phyloP scores from a whole-genome alignment of 208 protist species.

The Leishmania lainsoni region DNA sequence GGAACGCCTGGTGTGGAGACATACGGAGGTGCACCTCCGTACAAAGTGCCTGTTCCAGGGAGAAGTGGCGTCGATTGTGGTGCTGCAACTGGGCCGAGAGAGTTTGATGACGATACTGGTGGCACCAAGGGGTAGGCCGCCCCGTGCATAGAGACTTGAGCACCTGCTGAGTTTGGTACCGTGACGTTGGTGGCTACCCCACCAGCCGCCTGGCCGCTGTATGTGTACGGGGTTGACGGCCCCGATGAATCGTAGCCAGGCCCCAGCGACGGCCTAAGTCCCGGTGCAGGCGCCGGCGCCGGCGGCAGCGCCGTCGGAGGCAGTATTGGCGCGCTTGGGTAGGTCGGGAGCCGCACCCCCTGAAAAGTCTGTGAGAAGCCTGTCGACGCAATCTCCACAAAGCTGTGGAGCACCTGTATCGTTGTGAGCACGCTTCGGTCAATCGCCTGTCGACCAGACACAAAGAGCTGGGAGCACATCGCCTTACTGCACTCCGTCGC shows the following conservation, averaged over 20 bases:
- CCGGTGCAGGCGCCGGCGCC: constrained; percentile 39
- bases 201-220: not conserved
- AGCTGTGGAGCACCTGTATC: constrained; percentile 56
- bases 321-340: constrained; percentile 50
- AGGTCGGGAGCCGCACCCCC: constrained; percentile 48
- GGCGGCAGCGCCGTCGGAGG: constrained; percentile 55
- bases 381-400: constrained; percentile 48
- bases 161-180: not conserved
- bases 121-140: constrained; percentile 5
- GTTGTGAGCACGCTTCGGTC: constrained; percentile 67
- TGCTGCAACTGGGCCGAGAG: not conserved
- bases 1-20: not conserved
- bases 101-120: not conserved
- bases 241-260: constrained; percentile 1
- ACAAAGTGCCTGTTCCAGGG: not conserved
- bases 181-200: not conserved
- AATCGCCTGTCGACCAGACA: constrained; percentile 56
- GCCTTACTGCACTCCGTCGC: constrained; percentile 63
- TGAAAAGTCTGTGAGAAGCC: constrained; percentile 58
- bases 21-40: not conserved
- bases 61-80: not conserved
- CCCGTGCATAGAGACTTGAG: not conserved
- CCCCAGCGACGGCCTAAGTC: not conserved
- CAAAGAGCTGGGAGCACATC: constrained; percentile 65
- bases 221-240: not conserved